phyloP scores from a whole-genome alignment of 2,329 filamentous ascomycete genomes.

The Paecilomyces sp. region DNA sequence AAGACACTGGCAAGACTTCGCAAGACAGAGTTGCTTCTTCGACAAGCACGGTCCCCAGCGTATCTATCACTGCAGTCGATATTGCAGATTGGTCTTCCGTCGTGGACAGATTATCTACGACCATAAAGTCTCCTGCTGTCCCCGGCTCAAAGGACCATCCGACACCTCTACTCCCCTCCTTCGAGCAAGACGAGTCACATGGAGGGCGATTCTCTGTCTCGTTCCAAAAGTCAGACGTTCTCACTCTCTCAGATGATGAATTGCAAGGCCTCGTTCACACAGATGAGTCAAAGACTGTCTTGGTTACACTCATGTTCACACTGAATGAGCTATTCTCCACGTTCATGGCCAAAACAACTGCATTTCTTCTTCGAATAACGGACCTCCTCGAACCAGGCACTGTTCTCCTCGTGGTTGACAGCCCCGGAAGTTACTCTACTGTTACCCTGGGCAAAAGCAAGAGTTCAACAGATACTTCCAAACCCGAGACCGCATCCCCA shows the following conservation, averaged over 20 bases:
- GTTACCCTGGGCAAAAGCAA: slow-evolving; percentile 56
- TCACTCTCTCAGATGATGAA: slow-evolving; percentile 32
- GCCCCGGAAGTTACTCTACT: slow-evolving; percentile 87
- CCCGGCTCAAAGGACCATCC: slow-evolving; percentile 18
- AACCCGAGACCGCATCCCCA: slow-evolving; percentile 21
- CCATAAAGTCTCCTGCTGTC: slow-evolving; percentile 40
- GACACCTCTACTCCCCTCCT: slow-evolving; percentile 18
- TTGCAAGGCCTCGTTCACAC: slow-evolving; percentile 25
- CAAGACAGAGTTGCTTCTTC: not conserved
- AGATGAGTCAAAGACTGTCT: slow-evolving; percentile 23
- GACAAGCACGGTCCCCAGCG: slow-evolving; percentile 1
- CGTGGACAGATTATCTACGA: slow-evolving; percentile 49
- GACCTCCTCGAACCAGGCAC: slow-evolving; percentile 51
- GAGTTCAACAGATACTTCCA: slow-evolving; percentile 4
- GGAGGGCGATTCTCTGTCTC: slow-evolving; percentile 19
- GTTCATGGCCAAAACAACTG: slow-evolving; percentile 67
- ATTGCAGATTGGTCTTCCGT: slow-evolving; percentile 69
- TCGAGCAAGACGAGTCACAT: not conserved
- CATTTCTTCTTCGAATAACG: slow-evolving; percentile 65
- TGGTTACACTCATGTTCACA: slow-evolving; percentile 86
- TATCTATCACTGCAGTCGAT: slow-evolving; percentile 64
- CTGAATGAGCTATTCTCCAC: slow-evolving; percentile 88
- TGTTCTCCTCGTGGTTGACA: slow-evolving; percentile 79
- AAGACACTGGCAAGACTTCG: slow-evolving; percentile 2
- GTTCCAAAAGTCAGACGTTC: slow-evolving; percentile 47